Evolutionary conservation across 129 eudicot species (phyloP).

Genomic region (Flaveria robusta): DNA sequence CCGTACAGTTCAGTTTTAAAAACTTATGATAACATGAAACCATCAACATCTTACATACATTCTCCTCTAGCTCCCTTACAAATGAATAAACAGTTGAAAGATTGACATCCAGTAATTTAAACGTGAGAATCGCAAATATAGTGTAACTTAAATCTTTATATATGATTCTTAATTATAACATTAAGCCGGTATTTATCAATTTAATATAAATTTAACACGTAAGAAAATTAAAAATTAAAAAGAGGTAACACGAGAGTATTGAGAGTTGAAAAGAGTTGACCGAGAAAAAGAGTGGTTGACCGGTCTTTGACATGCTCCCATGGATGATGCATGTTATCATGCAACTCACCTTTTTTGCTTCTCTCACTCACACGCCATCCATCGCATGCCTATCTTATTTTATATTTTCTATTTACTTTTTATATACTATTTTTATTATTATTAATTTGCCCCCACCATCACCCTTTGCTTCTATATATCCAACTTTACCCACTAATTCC

Average conservation of each 20-base stretch:
- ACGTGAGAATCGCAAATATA: no score
- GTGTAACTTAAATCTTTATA: no score
- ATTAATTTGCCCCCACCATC: slow-evolving; percentile 4
- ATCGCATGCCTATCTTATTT: slow-evolving; percentile 27
- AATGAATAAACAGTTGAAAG: no score
- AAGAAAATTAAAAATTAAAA: background rate
- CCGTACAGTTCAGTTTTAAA: no score
- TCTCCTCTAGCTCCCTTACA: no score
- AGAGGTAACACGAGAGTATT: slow-evolving; percentile 19
- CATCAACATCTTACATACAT: no score
- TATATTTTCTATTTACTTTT: background rate
- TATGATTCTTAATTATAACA: no score
- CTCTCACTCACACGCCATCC: slow-evolving; percentile 38
- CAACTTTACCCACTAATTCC: slow-evolving; percentile 17
- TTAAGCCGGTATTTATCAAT: background rate
- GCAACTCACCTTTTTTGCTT: slow-evolving; percentile 29
- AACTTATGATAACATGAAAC: no score
- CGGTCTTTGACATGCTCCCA: slow-evolving; percentile 38
- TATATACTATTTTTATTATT: no score
- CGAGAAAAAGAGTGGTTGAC: slow-evolving; percentile 33
- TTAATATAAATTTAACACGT: background rate
- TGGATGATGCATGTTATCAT: slow-evolving; percentile 36
- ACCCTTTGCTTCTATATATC: slow-evolving; percentile 10
- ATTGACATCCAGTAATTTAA: no score
- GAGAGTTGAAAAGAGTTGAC: slow-evolving; percentile 38